Base-by-base conservation (phyloP, 805 yeast species). In the Pichia nakasei region DNA sequence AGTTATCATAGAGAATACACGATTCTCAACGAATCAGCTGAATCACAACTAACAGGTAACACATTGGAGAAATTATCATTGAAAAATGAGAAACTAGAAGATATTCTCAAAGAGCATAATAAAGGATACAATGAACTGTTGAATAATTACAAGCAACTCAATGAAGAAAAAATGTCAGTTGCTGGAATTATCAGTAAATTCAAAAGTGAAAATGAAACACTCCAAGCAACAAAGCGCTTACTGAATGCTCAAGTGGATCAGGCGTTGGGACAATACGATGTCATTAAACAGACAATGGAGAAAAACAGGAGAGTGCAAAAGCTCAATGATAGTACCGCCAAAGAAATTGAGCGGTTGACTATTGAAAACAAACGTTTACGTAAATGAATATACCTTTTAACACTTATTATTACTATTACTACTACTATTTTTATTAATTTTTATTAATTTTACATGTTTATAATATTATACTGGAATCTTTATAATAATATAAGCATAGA, bases 101-200 rank as follows among this genome's bases (percentile, higher is more conserved):
- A 33, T 20, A 22, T n/a, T 2, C 22, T 40, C 4, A 20, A 37
- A 17, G 35, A 31, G 12, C 55, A 54, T 43, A 52, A 41, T 11
- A 32, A 26, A 2, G 50, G 43, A 26, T 61, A 61, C 41, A 53
- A 51, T 12, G 62, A 62, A 24, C 48, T 62, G n/a, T 45, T 58
- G 19, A 53, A 55, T 38, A 62, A 59, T 42, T 60, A 60, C 45
- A 57, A 60, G 39, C 65, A 62, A 46, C 39, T 61, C 40, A 61
- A 59, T 44, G 65, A 60, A 42, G 66, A 63, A 36, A 53, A 53
- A 34, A 54, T 56, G 47, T 56, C 56, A 42, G 55, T 58, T 43
- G 57, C 55, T 35, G 45, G 52, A 3, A 41, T 50, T 12, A 33
- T 61, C 5, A 44, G 46, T 26, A 54, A 54, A 22, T 43, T 59